Evolutionary conservation across 2,329 filamentous ascomycete species (phyloP).

Genomic region (Phaeomoniella chlamydospora): DNA sequence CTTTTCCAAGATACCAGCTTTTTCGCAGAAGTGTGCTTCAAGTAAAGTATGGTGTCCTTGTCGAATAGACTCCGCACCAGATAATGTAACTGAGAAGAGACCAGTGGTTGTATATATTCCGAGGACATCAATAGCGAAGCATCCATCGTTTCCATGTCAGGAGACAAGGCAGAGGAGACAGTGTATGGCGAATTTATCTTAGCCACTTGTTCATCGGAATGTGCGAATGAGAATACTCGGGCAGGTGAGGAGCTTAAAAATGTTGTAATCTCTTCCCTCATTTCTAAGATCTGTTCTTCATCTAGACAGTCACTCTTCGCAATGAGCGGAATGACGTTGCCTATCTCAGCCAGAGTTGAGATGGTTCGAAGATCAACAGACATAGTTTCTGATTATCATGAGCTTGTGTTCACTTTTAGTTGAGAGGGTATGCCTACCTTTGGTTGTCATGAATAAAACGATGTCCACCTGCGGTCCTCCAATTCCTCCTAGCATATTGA

Average conservation of each 20-base stretch:
- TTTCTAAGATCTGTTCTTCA: constrained; percentile 36
- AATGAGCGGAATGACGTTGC: constrained; percentile 75
- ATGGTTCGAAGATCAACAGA: constrained; percentile 63
- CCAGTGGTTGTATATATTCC: constrained; percentile 70
- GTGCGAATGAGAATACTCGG: background rate
- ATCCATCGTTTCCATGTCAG: constrained; percentile 75
- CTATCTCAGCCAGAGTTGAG: constrained; percentile 52
- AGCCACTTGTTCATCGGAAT: constrained; percentile 33
- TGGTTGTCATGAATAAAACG: constrained; percentile 66
- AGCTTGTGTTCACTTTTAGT: too few relatives aligned
- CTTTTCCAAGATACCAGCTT: constrained; percentile 64
- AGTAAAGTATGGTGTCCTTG: constrained; percentile 60
- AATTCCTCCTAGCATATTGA: constrained; percentile 63
- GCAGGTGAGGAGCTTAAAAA: constrained; percentile 5
- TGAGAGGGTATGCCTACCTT: constrained; percentile 42
- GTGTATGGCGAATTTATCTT: constrained; percentile 47
- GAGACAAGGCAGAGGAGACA: constrained; percentile 58
- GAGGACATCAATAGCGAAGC: constrained; percentile 87
- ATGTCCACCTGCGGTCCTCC: constrained; percentile 75
- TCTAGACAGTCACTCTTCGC: constrained; percentile 60
- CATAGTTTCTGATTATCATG: too few relatives aligned
- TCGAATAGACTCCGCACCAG: constrained; percentile 68
- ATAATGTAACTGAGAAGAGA: constrained; percentile 55
- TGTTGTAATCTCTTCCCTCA: constrained; percentile 42
- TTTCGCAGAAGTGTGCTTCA: constrained; percentile 68